A percentile compares a stretch with the other conserved stretches of the same genome.
phyloP scores from a whole-genome alignment of 495 filamentous ascomycete genomes.

The Podospora anserina region DNA sequence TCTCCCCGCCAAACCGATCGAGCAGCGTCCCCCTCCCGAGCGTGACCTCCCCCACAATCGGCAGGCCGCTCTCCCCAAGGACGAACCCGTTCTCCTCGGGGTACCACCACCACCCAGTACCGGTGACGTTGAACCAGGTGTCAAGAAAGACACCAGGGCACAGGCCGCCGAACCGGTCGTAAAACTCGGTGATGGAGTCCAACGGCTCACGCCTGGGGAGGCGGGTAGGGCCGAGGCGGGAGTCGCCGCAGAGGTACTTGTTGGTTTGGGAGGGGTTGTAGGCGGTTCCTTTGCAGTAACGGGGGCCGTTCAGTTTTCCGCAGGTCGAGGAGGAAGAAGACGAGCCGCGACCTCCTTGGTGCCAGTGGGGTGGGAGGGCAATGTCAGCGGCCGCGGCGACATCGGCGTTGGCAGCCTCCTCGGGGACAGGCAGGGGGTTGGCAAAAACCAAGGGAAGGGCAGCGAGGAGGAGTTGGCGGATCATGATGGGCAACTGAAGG shows the following conservation, averaged over 20 bases:
- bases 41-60: slow-evolving; percentile 47
- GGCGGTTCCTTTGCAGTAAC: slow-evolving; percentile 41
- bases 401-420: not conserved
- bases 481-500: not conserved
- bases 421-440: not conserved
- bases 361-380: not conserved
- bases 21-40: slow-evolving; percentile 46
- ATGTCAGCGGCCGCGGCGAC: not conserved
- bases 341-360: not conserved
- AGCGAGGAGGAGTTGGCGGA: slow-evolving; percentile 1
- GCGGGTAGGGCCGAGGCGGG: slow-evolving; percentile 47
- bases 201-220: slow-evolving; percentile 40
- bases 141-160: slow-evolving; percentile 50
- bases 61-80: slow-evolving; percentile 26
- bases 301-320: slow-evolving; percentile 9
- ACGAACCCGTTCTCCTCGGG: slow-evolving; percentile 47
- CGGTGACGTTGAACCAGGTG: slow-evolving; percentile 40
- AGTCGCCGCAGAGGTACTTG: slow-evolving; percentile 51
- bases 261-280: slow-evolving; percentile 25
- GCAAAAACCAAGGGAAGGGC: not conserved
- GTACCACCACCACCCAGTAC: slow-evolving; percentile 41
- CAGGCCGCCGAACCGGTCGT: slow-evolving; percentile 48
- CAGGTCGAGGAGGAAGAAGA: not conserved
- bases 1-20: slow-evolving; percentile 55
- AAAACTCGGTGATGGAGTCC: slow-evolving; percentile 34